Evolutionary conservation across 1,284 basidiomycete species (phyloP).

Genomic region (Dichomitus squalens): DNA sequence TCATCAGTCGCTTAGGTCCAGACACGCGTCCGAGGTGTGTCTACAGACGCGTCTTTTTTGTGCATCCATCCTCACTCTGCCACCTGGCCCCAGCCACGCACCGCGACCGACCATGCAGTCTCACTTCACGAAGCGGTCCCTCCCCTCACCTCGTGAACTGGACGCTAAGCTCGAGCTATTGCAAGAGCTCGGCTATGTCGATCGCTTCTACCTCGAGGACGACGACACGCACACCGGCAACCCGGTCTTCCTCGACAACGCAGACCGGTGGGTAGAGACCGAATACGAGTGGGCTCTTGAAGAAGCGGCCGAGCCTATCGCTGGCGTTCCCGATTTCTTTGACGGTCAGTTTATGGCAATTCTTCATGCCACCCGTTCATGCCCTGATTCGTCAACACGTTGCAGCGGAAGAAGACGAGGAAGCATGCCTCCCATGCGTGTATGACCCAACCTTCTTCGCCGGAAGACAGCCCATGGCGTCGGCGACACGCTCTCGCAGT

Average conservation of each 20-base stretch:
- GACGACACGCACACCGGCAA: conserved; percentile 18
- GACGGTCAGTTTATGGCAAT: conserved; percentile 22
- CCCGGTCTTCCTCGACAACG: conserved; percentile 18
- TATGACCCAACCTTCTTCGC: conserved; percentile 35
- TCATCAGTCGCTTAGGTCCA: conserved; percentile 13
- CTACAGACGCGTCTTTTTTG: conserved; percentile 11
- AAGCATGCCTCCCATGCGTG: conserved; percentile 31
- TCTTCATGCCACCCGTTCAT: not conserved
- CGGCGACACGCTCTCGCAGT: conserved; percentile 11
- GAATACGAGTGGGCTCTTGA: conserved; percentile 27
- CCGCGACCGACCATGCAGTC: conserved; percentile 21
- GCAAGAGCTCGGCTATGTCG: conserved; percentile 26
- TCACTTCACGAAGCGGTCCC: conserved; percentile 12
- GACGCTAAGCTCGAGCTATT: conserved; percentile 34
- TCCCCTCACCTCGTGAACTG: conserved; percentile 22
- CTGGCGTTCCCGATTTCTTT: conserved; percentile 25
- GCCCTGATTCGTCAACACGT: conserved; percentile 14
- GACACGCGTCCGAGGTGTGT: conserved; percentile 16
- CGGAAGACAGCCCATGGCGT: conserved; percentile 14
- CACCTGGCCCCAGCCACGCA: conserved; percentile 2
- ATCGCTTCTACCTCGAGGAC: conserved; percentile 20
- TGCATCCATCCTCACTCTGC: conserved; percentile 8
- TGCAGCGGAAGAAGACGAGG: conserved; percentile 30
- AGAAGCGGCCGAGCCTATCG: conserved; percentile 22
- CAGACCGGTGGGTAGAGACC: conserved; percentile 25